Evolutionary conservation across 768 basidiomycete genomes (phyloP).

Genomic region (Phylloporus rhodoxanthus): DNA sequence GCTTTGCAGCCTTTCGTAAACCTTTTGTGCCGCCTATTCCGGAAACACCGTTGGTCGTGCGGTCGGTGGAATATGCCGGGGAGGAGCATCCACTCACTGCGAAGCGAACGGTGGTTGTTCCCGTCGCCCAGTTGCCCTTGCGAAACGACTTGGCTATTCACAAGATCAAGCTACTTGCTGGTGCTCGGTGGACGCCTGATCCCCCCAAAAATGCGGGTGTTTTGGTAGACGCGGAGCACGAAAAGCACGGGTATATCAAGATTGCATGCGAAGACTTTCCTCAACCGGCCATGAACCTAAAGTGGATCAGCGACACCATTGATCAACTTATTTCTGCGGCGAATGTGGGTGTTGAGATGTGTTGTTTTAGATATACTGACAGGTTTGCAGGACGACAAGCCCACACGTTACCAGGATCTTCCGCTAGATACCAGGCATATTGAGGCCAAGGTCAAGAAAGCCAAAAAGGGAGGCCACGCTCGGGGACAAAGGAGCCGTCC

Average conservation of each 20-base stretch:
- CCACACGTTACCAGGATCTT: slow-evolving; percentile 47
- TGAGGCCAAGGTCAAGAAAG: slow-evolving; percentile 61
- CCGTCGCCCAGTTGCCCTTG: slow-evolving; percentile 71
- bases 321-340: slow-evolving; percentile 75
- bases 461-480: slow-evolving; percentile 66
- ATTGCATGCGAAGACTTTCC: slow-evolving; percentile 88
- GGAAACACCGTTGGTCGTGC: slow-evolving; percentile 57
- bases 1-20: slow-evolving; percentile 65
- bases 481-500: slow-evolving; percentile 53
- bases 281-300: slow-evolving; percentile 79
- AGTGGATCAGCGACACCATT: slow-evolving; percentile 87
- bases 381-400: slow-evolving; percentile 31
- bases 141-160: slow-evolving; percentile 59
- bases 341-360: slow-evolving; percentile 55
- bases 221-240: slow-evolving; percentile 37
- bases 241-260: slow-evolving; percentile 78
- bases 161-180: slow-evolving; percentile 85
- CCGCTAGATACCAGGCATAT: slow-evolving; percentile 83
- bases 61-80: slow-evolving; percentile 71
- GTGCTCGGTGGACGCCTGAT: slow-evolving; percentile 75
- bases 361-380: slow-evolving; percentile 10
- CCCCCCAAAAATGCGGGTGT: slow-evolving; percentile 65
- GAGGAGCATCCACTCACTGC: slow-evolving; percentile 65
- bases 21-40: slow-evolving; percentile 65
- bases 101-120: slow-evolving; percentile 70